Percentiles rank a stretch among this genome's conserved stretches.
phyloP scores from a whole-genome alignment of 306 rosid species.

The Albizia julibrissin region DNA sequence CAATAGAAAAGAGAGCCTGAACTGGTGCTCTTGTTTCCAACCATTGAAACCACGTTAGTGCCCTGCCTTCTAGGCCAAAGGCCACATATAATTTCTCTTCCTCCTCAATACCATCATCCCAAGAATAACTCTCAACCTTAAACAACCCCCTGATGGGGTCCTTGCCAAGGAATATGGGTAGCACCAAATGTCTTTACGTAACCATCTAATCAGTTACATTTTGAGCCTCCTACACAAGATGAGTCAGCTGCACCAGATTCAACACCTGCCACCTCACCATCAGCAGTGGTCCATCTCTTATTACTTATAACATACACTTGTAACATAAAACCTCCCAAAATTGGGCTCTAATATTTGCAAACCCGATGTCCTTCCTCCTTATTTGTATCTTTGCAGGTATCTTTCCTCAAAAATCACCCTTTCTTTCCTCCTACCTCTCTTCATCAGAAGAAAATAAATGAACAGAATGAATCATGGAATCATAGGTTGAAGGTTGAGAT shows the following conservation, averaged over 20 bases:
- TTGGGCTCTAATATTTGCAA: neutral
- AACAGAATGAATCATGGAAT: neutral
- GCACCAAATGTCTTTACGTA: neutral
- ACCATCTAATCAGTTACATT: neutral
- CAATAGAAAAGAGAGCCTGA: neutral
- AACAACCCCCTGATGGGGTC: neutral
- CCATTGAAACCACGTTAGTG: neutral
- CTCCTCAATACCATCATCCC: neutral
- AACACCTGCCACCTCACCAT: neutral
- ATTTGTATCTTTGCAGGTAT: neutral
- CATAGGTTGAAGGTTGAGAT: neutral
- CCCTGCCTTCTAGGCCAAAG: neutral
- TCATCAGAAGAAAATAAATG: neutral
- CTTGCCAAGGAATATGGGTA: neutral
- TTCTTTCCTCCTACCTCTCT: neutral
- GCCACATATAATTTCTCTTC: neutral
- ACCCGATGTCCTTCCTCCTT: neutral
- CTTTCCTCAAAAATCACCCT: neutral
- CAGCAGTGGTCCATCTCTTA: neutral
- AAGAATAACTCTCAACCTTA: neutral
- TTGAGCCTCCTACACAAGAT: neutral
- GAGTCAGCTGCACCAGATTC: neutral
- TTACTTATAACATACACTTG: neutral
- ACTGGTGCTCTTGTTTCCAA: neutral
- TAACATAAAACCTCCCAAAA: neutral